Conservation (phyloP, 2,329 filamentous ascomycete genomes). For the Apiospora marii region DNA sequence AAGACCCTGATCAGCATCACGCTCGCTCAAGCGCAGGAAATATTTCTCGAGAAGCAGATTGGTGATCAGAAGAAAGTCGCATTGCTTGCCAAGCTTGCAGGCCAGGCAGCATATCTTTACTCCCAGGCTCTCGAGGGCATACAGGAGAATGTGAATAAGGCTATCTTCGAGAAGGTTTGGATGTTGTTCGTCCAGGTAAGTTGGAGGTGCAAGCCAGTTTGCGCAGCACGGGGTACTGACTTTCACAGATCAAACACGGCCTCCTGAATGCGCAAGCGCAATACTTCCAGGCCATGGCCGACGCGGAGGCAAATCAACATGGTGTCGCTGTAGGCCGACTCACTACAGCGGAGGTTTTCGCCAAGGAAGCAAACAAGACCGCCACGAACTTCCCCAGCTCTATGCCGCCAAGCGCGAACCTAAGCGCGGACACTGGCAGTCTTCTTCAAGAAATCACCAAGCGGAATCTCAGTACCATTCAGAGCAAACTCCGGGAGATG, state of each 20-base stretch:
- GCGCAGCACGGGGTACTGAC: neutral
- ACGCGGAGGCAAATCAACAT: slow-evolving; percentile 88
- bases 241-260: slow-evolving; percentile 73
- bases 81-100: slow-evolving; percentile 89
- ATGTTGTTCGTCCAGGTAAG: slow-evolving; percentile 79
- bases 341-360: slow-evolving; percentile 79
- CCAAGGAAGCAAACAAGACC: slow-evolving; percentile 78
- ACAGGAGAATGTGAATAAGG: slow-evolving; percentile 90
- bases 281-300: slow-evolving; percentile 91
- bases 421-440: slow-evolving; percentile 79
- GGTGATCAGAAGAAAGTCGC: slow-evolving; percentile 92
- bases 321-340: slow-evolving; percentile 85
- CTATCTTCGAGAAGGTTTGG: slow-evolving; percentile 95
- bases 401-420: slow-evolving; percentile 81
- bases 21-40: slow-evolving; percentile 95
- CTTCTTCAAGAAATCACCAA: slow-evolving; percentile 83
- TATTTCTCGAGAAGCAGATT: slow-evolving; percentile 96
- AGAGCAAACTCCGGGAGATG: slow-evolving; percentile 79
- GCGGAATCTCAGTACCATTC: slow-evolving; percentile 79
- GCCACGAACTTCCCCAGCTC: slow-evolving; percentile 83
- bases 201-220: slow-evolving; percentile 22
- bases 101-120: slow-evolving; percentile 89
- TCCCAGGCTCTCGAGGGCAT: slow-evolving; percentile 86
- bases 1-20: slow-evolving; percentile 93
- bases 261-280: slow-evolving; percentile 87